Evolutionary conservation across 164 flowering plant genomes (phyloP).

Genomic region (Macadamia tetraphylla): DNA sequence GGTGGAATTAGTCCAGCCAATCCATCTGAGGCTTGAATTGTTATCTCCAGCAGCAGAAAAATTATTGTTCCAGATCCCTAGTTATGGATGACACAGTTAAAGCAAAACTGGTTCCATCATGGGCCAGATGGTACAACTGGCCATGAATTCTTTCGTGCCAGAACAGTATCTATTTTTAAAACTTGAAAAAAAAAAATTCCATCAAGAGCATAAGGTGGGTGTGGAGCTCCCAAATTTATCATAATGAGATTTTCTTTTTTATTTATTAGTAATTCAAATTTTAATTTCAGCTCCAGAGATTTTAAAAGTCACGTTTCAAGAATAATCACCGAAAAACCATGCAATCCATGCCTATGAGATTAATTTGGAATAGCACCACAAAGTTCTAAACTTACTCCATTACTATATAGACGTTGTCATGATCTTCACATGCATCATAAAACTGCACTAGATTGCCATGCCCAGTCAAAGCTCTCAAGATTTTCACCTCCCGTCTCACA

Average conservation of each 20-base stretch:
- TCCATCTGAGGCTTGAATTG: too few relatives aligned
- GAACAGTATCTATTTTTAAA: too few relatives aligned
- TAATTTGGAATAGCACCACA: not conserved
- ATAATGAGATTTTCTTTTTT: not conserved
- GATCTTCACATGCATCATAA: slow-evolving; percentile 89
- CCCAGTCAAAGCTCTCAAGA: slow-evolving; percentile 75
- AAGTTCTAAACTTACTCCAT: slow-evolving; percentile 73
- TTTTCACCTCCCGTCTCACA: slow-evolving; percentile 90
- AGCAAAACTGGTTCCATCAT: too few relatives aligned
- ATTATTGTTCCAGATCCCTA: too few relatives aligned
- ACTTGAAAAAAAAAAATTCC: too few relatives aligned
- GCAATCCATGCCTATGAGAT: not conserved
- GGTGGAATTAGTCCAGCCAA: too few relatives aligned
- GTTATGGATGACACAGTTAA: too few relatives aligned
- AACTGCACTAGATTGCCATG: slow-evolving; percentile 73
- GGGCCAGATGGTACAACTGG: too few relatives aligned
- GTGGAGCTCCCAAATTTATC: not conserved
- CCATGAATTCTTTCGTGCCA: too few relatives aligned
- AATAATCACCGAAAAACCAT: not conserved
- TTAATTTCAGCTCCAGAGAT: not conserved
- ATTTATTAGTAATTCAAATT: not conserved
- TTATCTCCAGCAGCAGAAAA: too few relatives aligned
- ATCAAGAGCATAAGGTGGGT: too few relatives aligned
- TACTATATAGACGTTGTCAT: slow-evolving; percentile 74
- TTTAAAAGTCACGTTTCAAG: not conserved